These are phyloP conservation scores for Taiwanofungus camphoratus DNA, from an alignment of 1,284 basidiomycete genomes.

Conservation along the genomic window DNA sequence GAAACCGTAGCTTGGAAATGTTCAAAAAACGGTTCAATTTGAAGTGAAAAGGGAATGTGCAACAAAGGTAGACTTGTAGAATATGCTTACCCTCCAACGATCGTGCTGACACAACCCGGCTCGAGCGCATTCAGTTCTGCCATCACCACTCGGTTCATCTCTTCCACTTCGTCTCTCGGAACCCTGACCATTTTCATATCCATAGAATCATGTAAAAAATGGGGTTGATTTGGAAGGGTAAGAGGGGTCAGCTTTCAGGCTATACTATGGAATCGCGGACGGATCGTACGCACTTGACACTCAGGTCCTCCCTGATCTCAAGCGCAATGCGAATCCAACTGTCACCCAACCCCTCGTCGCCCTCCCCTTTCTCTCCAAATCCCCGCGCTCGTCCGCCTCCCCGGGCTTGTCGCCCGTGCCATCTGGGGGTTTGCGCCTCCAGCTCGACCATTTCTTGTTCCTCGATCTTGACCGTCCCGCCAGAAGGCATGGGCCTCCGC, in stretches of 20 bases:
- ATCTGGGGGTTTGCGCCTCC: slow-evolving; percentile 11
- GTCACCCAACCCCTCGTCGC: slow-evolving; percentile 20
- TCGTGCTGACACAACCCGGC: slow-evolving; percentile 55
- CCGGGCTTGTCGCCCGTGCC: slow-evolving; percentile 6
- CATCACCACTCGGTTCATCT: slow-evolving; percentile 54
- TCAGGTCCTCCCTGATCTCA: slow-evolving; percentile 45
- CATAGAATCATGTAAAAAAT: too few species aligned
- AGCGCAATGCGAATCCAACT: slow-evolving; percentile 46
- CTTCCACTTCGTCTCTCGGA: slow-evolving; percentile 60
- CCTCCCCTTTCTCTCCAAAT: slow-evolving; percentile 9
- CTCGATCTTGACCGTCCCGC: slow-evolving; percentile 13
- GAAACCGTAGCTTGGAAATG: too few species aligned
- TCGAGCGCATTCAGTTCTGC: slow-evolving; percentile 49
- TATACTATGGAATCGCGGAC: too few species aligned
- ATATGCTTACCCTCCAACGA: slow-evolving; percentile 64
- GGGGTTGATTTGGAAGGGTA: too few species aligned
- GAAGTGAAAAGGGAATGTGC: not conserved
- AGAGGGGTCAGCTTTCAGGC: too few species aligned
- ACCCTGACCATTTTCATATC: slow-evolving; percentile 50
- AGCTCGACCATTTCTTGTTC: slow-evolving; percentile 14
- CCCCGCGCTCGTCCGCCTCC: slow-evolving; percentile 3
- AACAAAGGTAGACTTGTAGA: not conserved
- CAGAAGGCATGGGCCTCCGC: not conserved
- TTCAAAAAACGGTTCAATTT: too few species aligned
- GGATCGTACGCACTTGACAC: slow-evolving; percentile 24